phyloP scores from a whole-genome alignment of 345 rosid species.

The Salix udensis region DNA sequence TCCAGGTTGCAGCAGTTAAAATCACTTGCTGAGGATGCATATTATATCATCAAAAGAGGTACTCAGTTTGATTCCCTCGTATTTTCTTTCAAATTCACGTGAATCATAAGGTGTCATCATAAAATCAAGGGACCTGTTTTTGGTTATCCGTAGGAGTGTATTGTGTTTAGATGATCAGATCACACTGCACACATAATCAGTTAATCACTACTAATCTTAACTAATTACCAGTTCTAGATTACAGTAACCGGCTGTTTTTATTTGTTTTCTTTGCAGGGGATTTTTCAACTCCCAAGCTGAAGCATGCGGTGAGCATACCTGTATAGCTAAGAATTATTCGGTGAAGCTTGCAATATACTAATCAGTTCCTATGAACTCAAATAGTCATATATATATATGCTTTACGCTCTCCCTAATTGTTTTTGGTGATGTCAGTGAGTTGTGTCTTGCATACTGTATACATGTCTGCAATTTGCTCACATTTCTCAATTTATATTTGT shows the following conservation, averaged over 20 bases:
- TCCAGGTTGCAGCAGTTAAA: conserved; percentile 71
- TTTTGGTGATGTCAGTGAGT: too few species aligned
- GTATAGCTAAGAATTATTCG: background rate
- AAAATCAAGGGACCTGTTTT: background rate
- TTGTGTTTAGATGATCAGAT: background rate
- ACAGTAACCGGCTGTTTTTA: background rate
- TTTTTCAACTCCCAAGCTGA: conserved; percentile 37
- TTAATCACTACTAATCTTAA: background rate
- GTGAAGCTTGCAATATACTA: too few species aligned
- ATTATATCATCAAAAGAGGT: conserved; percentile 56
- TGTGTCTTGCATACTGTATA: too few species aligned
- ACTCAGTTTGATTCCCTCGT: background rate
- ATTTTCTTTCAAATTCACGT: background rate
- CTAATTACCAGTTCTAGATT: too few species aligned
- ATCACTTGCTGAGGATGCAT: conserved; percentile 60
- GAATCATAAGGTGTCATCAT: too few species aligned
- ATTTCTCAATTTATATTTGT: too few species aligned
- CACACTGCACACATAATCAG: background rate
- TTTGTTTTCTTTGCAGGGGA: conserved; percentile 43
- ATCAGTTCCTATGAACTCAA: too few species aligned
- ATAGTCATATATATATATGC: too few species aligned
- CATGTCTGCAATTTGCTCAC: too few species aligned
- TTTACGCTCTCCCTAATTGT: too few species aligned
- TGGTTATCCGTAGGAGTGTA: background rate
- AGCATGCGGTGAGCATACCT: conserved; percentile 48